Evolutionary conservation across 106 monocot species (phyloP), one percentile per base, ranked within the genome.

Genomic region (Iris macrosiphon): DNA sequence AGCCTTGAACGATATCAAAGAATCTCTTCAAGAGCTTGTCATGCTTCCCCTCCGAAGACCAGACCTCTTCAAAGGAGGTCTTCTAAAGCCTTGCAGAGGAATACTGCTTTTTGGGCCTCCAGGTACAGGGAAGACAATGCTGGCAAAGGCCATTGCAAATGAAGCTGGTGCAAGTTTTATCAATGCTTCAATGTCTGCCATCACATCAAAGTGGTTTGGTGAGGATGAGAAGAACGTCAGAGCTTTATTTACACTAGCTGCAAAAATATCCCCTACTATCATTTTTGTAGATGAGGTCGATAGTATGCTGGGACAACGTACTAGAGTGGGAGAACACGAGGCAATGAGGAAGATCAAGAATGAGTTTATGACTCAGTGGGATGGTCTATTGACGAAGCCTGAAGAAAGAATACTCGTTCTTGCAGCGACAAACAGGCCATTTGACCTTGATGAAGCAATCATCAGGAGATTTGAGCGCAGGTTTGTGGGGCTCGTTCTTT

Each of bases 131-230:
- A 89, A 89, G 64, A 88, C 84, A 20, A 74, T 89, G 80, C 67
- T 89, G 30, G 89, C 89, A 15, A 89, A 89, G 55, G 89, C 89
- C 39, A 84, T 89, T 52, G 89, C 89, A 16, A 84, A 84, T 61
- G 89, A 84, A 75, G 89, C 89, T 22, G 80, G 84, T 26, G 89
- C 89, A 31, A 89, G 77, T 71, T 89, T 89, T 47, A 89, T 89
- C 28, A 89, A 84, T 63, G 80, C 80, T 35, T 84, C 89, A 12
- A 84, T 84, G 84, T 84, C 89, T 25, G 80, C 84, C 28, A 74
- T 89, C 19, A 89, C 89, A 6, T 89, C 89, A 44, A 89, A 89
- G 68, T 89, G 89, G 89, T 89, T 89, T 71, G 89, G 89, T 7
- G 89, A 89, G 62, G 84, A 84, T 51, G 89, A 89, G 71, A 89